These are phyloP conservation scores for Opeltia flavorubescens DNA, from an alignment of 495 filamentous ascomycete species.

Conservation along the genomic window DNA sequence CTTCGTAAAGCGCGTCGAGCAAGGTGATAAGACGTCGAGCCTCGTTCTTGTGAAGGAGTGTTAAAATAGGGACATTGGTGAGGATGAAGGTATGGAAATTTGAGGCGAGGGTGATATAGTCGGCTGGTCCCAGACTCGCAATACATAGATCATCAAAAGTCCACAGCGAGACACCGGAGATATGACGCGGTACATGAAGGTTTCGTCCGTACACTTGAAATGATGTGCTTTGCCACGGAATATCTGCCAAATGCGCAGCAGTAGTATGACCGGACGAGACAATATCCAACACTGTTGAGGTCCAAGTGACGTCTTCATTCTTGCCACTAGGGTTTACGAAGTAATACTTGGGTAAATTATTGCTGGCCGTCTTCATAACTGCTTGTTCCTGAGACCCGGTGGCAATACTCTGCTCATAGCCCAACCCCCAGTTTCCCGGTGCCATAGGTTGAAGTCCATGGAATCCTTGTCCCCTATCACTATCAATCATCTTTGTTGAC, in stretches of 20 bases:
- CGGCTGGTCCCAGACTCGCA: conserved; percentile 46
- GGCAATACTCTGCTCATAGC: conserved; percentile 12
- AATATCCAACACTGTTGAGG: neutral
- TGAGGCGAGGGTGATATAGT: conserved; percentile 58
- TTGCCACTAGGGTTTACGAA: neutral
- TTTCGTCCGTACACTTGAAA: conserved; percentile 46
- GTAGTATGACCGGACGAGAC: neutral
- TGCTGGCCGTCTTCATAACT: neutral
- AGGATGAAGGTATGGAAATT: conserved; percentile 56
- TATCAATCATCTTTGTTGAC: neutral
- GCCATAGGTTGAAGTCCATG: conserved; percentile 7
- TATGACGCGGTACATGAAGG: conserved; percentile 35
- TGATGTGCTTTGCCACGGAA: conserved; percentile 30
- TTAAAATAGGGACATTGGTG: conserved; percentile 42
- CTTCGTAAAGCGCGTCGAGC: conserved; percentile 58
- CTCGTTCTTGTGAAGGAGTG: conserved; percentile 50
- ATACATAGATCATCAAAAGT: conserved; percentile 45
- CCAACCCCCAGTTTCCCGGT: conserved; percentile 11
- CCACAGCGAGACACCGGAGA: conserved; percentile 36
- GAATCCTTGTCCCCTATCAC: conserved; percentile 1
- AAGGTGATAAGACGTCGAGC: conserved; percentile 58
- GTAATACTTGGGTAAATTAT: conserved; percentile 4
- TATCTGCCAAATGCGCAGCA: neutral
- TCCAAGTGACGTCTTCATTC: conserved; percentile 5
- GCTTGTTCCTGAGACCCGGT: neutral